phyloP scores from a whole-genome alignment of 441 rosid genomes.

The Omphalea diandra region DNA sequence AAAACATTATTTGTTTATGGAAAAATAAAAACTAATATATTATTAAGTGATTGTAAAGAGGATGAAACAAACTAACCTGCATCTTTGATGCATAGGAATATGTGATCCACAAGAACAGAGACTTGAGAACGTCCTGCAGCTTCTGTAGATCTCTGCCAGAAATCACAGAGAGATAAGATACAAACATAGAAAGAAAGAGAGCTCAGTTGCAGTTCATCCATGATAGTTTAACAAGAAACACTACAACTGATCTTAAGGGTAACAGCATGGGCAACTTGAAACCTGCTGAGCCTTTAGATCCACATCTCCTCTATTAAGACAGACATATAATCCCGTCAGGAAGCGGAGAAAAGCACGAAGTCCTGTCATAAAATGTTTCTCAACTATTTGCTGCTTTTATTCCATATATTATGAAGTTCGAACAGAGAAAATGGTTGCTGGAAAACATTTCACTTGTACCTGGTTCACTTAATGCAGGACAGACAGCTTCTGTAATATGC shows the following conservation, averaged over 20 bases:
- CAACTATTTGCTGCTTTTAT: conserved; percentile 13
- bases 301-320: conserved; percentile 94
- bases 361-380: conserved; percentile 49
- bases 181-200: conserved; percentile 16
- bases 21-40: too few relatives aligned
- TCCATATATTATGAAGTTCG: conserved; percentile 10
- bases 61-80: conserved; percentile 59
- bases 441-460: conserved; percentile 42
- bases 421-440: conserved; percentile 2
- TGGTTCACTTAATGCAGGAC: conserved; percentile 99
- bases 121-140: conserved; percentile 92
- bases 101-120: conserved; percentile 92
- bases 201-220: conserved; percentile 17
- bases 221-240: conserved; percentile 11
- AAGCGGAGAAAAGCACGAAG: conserved; percentile 98
- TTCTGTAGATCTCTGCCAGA: conserved; percentile 67
- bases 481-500: conserved; percentile 91
- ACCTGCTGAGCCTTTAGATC: conserved; percentile 91
- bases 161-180: conserved; percentile 26
- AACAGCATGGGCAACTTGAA: conserved; percentile 19
- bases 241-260: conserved; percentile 3
- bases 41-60: neutral
- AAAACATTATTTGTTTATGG: too few relatives aligned
- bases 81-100: conserved; percentile 94
- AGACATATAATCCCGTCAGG: conserved; percentile 88